Conservation (phyloP, 1,284 basidiomycete species). For the Athelia sp. region DNA sequence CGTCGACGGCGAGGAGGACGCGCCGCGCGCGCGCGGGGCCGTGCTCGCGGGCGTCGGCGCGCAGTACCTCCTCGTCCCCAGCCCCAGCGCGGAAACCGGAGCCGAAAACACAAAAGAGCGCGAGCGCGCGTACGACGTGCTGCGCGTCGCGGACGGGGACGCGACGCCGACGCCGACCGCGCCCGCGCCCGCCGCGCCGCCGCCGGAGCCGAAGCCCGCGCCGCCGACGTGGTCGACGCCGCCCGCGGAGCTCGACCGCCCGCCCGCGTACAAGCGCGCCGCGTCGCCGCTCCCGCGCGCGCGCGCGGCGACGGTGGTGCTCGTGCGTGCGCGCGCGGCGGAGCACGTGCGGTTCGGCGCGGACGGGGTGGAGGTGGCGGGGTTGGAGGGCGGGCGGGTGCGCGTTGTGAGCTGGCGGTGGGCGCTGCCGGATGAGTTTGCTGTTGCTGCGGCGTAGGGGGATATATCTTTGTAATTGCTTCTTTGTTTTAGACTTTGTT, state of each 20-base stretch:
- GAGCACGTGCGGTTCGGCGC: neutral
- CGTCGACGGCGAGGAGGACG: neutral
- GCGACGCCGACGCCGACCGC: too few species aligned
- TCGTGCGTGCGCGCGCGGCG: neutral
- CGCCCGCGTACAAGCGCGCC: neutral
- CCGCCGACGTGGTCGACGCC: neutral
- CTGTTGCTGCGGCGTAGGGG: too few species aligned
- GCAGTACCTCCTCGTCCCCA: neutral
- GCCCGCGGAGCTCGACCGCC: neutral
- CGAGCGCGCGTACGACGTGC: neutral
- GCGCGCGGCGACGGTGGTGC: neutral
- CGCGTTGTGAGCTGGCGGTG: neutral
- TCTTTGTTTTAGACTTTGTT: too few species aligned
- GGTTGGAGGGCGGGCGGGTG: neutral
- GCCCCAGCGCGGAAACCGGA: too few species aligned
- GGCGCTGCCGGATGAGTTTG: neutral
- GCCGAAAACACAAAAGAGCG: too few species aligned
- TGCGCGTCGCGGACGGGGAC: neutral
- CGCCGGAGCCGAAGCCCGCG: neutral
- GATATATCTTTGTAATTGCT: too few species aligned
- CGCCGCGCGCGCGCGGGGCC: neutral
- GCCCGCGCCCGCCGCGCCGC: too few species aligned
- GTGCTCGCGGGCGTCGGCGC: neutral
- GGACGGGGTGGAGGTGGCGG: neutral
- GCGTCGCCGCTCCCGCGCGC: neutral